Base-by-base conservation (phyloP, 108 stramenopile genomes). In the Stephanodiscus minutulus region DNA sequence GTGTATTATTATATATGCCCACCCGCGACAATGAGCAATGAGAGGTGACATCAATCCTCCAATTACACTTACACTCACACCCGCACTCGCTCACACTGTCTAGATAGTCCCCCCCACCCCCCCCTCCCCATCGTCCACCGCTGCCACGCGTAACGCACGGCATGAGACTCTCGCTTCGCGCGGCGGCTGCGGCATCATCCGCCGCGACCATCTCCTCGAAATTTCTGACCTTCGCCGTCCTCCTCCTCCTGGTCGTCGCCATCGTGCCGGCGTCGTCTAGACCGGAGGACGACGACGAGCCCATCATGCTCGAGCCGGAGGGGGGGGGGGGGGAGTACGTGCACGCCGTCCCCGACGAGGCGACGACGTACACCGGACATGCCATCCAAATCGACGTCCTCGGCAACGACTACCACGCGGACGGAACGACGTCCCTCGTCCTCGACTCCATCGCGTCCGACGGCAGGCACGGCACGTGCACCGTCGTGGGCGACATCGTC, bases 301-400 rank as follows among this genome's bases (percentile, higher is more conserved):
- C n/a, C n/a, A 35, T 35, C 35, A 6, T 6, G 35, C 35, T 35
- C 35, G 6, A 35, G 35, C 6, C 35, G 35, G 5, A 3, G 35
- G 35, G 6, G 5, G 35, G 6, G 5, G 35, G 35, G 5, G n/a
- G n/a, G n/a, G n/a, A n/a, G n/a, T 11, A 39, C 39, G 39, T 39
- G 39, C 5, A 9, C 7, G 57, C 57, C 17, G 5, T 29, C 1
- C 28, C 57, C 18, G 57, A 58, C 57, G 35, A 58, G 57, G 33
- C 57, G 22, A 58, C 57, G 35, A 58, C 57, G 33, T 58, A 58
- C 7, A 58, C 57, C 6, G 57, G 57, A 58, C 57, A n/a, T 3
- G 10, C 31, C 1, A 58, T 58, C 33, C 18, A 13, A 3, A n/a
- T 58, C 31, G 17, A 58, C 33, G 57, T 58, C 0, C 15, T 58